phyloP scores from a whole-genome alignment of 1,284 basidiomycete species.

The Boletus smithii region DNA sequence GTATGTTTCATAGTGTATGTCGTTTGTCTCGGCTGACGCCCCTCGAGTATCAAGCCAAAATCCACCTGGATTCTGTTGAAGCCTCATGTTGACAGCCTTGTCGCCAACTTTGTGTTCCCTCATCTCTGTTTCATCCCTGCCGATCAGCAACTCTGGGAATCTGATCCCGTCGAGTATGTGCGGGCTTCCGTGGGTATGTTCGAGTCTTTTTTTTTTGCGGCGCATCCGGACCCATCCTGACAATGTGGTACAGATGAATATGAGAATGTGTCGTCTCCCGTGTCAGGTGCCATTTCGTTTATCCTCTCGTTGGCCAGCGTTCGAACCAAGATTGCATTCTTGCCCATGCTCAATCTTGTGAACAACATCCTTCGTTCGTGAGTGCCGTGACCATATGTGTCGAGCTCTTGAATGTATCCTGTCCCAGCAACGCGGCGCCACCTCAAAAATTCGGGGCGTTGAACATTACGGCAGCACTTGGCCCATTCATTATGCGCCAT shows the following conservation, averaged over 20 bases:
- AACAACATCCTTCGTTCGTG: constrained; percentile 67
- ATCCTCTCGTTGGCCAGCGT: constrained; percentile 72
- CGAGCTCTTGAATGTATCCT: not conserved
- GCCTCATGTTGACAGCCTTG: constrained; percentile 72
- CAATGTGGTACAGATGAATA: constrained; percentile 59
- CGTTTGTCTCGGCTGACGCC: constrained; percentile 7
- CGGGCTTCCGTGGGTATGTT: constrained; percentile 65
- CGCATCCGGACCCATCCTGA: not conserved
- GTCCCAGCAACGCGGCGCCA: constrained; percentile 48
- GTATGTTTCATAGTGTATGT: constrained; percentile 40
- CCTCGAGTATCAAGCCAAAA: constrained; percentile 79
- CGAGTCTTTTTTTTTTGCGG: not conserved
- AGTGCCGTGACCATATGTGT: constrained; percentile 28
- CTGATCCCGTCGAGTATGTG: constrained; percentile 78
- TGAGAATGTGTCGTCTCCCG: constrained; percentile 71
- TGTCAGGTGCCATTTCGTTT: constrained; percentile 75
- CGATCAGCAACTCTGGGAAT: constrained; percentile 68
- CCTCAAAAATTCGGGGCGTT: constrained; percentile 78
- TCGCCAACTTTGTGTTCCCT: constrained; percentile 81
- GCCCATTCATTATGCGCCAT: constrained; percentile 75
- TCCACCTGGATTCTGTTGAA: constrained; percentile 82
- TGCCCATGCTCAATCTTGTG: constrained; percentile 75
- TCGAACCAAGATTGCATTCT: constrained; percentile 74
- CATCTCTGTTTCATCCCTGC: constrained; percentile 72
- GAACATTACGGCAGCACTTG: constrained; percentile 74